Percentiles rank a stretch among this genome's conserved stretches.
phyloP scores from a whole-genome alignment of 257 asterid genomes.

The Scutellaria minor region DNA sequence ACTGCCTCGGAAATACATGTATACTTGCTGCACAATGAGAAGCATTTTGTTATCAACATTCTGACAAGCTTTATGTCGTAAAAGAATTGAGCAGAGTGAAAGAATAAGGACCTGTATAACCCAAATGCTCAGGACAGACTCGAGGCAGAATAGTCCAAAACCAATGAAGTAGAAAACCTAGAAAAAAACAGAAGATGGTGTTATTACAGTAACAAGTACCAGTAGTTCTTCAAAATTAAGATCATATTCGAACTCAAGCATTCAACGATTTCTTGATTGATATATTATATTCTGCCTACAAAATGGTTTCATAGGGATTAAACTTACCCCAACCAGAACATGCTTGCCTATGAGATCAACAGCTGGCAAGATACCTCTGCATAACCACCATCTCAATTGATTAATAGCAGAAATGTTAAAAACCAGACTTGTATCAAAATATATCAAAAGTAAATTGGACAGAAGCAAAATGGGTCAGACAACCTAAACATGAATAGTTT shows the following conservation, averaged over 20 bases:
- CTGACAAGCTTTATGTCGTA: background rate
- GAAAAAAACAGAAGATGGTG: slow-evolving; percentile 3
- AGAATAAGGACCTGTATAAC: slow-evolving; percentile 74
- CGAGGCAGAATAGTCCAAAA: slow-evolving; percentile 83
- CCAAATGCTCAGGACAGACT: slow-evolving; percentile 85
- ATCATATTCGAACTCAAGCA: slow-evolving; percentile 1
- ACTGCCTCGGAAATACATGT: slow-evolving; percentile 88
- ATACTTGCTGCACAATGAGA: slow-evolving; percentile 75
- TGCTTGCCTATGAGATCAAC: slow-evolving; percentile 78
- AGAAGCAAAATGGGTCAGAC: background rate
- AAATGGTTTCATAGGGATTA: background rate
- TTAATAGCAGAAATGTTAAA: background rate
- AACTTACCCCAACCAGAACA: slow-evolving; percentile 86
- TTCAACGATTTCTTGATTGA: background rate
- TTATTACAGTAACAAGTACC: background rate
- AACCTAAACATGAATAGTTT: background rate
- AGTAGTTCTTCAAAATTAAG: background rate
- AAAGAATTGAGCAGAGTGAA: background rate
- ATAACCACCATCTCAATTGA: slow-evolving; percentile 32
- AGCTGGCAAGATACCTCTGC: slow-evolving; percentile 96
- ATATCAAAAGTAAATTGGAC: background rate
- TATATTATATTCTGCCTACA: background rate
- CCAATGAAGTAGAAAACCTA: slow-evolving; percentile 96
- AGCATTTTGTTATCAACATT: background rate
- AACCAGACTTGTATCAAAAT: background rate